Evolutionary conservation across 257 asterid genomes (phyloP), one percentile per base, ranked within the genome.

Genomic region (Penstemon newberryi): DNA sequence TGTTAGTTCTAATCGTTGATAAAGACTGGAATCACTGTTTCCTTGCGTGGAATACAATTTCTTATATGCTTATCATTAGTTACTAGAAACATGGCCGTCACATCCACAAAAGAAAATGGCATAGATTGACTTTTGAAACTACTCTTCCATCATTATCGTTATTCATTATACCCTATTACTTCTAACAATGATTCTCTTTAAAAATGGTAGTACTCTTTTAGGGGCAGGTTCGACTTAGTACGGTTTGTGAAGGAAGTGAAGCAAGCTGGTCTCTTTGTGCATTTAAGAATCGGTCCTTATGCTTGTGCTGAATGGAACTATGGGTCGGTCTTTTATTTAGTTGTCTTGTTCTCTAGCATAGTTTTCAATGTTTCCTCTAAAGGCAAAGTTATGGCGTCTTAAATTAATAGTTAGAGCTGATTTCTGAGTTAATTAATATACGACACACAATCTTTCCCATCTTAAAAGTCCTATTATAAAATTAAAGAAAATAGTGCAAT

Each of bases 261-360:
- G 9, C 83, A 78, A 66, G 96, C 96, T 46, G 95, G 91, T 58
- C 84, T 90, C 37, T 87, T 65, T 72, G 86, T 90, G 65, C 91
- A 87, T 80, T 73, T 87, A 73, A 76, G 95, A 45, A 90, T 86
- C 3, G 96, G 95, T 5, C 95, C 95, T 10, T 90, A 90, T 78
- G 96, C 86, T 52, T 89, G 96, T 73, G 96, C 96, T 9, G 96
- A 90, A 77, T 90, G 96, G 95, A 90, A 87, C 73, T 90, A 87
- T 66, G 96, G 95, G 96, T 87, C 40, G 13, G 88, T 71, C 51
- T 67, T 39, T 40, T 65, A 36, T 46, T 51, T 43, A 63, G 25
- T 56, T 2, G 66, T 66, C 55, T 44, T 76, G 41, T 38, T 38
- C 62, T 71, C 13, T 52, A 41, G 51, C 47, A 66, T 56, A 52